phyloP scores from a whole-genome alignment of 176 grass and related monocot genomes.

The Eremochloa ophiuroides region DNA sequence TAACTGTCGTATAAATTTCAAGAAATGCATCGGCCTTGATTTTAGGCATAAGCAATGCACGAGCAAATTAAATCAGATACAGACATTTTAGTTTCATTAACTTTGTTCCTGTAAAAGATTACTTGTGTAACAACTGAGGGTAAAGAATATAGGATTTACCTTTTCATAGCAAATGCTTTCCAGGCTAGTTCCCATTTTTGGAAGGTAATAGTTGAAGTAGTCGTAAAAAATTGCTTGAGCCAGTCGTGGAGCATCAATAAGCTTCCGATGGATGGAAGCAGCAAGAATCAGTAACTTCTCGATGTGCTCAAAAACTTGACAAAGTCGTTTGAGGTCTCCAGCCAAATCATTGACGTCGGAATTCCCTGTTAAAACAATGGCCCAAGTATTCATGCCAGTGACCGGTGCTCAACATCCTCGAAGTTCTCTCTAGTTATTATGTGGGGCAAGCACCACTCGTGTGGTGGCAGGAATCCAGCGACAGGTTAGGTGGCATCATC shows the following conservation, averaged over 20 bases:
- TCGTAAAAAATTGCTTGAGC: conserved; percentile 72
- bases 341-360: conserved; percentile 66
- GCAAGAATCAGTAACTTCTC: conserved; percentile 93
- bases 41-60: conserved; percentile 2
- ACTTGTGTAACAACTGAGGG: not conserved
- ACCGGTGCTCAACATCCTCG: not conserved
- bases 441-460: not conserved
- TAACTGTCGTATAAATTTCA: not conserved
- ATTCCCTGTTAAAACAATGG: conserved; percentile 46
- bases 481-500: not conserved
- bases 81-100: not conserved
- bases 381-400: conserved; percentile 5
- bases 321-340: conserved; percentile 82
- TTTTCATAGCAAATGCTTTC: conserved; percentile 85
- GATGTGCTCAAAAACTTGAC: conserved; percentile 77
- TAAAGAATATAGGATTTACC: conserved; percentile 39
- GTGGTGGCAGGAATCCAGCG: not conserved
- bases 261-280: conserved; percentile 71
- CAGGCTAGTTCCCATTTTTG: conserved; percentile 81
- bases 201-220: conserved; percentile 88
- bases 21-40: not conserved
- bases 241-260: conserved; percentile 58
- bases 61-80: not conserved
- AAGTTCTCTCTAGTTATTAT: not conserved
- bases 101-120: not conserved